Evolutionary conservation across 2,329 filamentous ascomycete species (phyloP).

Genomic region (Diaporthe australafricana): DNA sequence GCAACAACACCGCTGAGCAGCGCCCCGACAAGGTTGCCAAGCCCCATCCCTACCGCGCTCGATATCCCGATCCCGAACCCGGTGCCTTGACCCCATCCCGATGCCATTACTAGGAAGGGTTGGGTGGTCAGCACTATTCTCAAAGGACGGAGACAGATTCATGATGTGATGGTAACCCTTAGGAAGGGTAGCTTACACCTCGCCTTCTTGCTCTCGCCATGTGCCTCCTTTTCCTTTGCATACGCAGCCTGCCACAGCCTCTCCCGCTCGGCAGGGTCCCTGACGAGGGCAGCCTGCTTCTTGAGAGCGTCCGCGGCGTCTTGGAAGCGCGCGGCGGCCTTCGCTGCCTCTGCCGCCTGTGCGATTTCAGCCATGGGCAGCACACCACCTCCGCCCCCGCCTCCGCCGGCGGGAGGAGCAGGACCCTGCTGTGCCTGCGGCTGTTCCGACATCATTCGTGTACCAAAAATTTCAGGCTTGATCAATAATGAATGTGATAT

Average conservation of each 20-base stretch:
- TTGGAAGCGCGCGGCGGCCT: constrained; percentile 33
- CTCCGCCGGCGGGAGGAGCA: constrained; percentile 3
- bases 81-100: constrained; percentile 34
- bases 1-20: constrained; percentile 35
- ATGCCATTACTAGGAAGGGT: constrained; percentile 30
- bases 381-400: not conserved
- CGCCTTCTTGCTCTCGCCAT: constrained; percentile 37
- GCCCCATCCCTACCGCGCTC: constrained; percentile 34
- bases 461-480: not conserved
- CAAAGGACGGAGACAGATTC: not conserved
- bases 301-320: constrained; percentile 36
- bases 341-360: constrained; percentile 31
- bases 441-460: constrained; percentile 18
- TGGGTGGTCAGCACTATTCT: not conserved
- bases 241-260: constrained; percentile 34
- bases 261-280: constrained; percentile 34
- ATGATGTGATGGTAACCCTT: no score
- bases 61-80: constrained; percentile 34
- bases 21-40: constrained; percentile 35
- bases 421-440: constrained; percentile 20
- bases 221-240: constrained; percentile 36
- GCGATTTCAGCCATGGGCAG: constrained; percentile 27
- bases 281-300: constrained; percentile 31
- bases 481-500: not conserved
- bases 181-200: constrained; percentile 28